phyloP scores from a whole-genome alignment of 306 rosid species.

The Benincasa hispida region DNA sequence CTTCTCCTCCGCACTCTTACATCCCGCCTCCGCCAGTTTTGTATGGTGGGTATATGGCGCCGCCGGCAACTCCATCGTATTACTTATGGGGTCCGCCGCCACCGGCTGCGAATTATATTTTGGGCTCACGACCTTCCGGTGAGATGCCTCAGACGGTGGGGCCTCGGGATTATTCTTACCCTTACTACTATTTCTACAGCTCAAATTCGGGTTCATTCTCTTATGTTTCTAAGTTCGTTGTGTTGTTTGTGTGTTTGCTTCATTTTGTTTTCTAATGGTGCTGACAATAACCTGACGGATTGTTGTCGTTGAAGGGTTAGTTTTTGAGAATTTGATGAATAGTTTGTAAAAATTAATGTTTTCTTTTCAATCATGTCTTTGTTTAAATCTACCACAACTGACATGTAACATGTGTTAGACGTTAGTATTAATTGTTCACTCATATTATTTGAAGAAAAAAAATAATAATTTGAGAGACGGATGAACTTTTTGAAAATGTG shows the following conservation, averaged over 20 bases:
- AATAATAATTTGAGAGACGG: too few relatives aligned
- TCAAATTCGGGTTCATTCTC: slow-evolving; percentile 33
- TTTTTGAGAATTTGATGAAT: background rate
- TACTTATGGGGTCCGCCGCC: slow-evolving; percentile 31
- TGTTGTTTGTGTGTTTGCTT: slow-evolving; percentile 14
- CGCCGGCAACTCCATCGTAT: slow-evolving; percentile 21
- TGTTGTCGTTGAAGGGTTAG: background rate
- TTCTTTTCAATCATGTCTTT: background rate
- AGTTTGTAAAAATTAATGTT: background rate
- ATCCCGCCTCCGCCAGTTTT: background rate
- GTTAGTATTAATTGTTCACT: too few relatives aligned
- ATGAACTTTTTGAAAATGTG: too few relatives aligned
- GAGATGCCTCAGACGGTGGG: slow-evolving; percentile 25
- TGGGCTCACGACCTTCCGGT: slow-evolving; percentile 31
- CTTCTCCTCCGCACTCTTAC: slow-evolving; percentile 24
- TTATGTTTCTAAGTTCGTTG: slow-evolving; percentile 1
- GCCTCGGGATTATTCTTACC: slow-evolving; percentile 38
- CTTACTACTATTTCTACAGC: slow-evolving; percentile 46
- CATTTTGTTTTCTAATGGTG: slow-evolving; percentile 10
- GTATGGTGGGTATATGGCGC: background rate
- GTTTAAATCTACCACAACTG: too few relatives aligned
- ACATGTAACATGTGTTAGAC: too few relatives aligned
- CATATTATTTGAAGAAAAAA: too few relatives aligned
- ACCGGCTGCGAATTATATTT: slow-evolving; percentile 23
- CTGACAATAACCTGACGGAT: slow-evolving; percentile 7